Base-by-base conservation (phyloP, 371 early-diverging fungal species). In the Syncephalastrum racemosum region DNA sequence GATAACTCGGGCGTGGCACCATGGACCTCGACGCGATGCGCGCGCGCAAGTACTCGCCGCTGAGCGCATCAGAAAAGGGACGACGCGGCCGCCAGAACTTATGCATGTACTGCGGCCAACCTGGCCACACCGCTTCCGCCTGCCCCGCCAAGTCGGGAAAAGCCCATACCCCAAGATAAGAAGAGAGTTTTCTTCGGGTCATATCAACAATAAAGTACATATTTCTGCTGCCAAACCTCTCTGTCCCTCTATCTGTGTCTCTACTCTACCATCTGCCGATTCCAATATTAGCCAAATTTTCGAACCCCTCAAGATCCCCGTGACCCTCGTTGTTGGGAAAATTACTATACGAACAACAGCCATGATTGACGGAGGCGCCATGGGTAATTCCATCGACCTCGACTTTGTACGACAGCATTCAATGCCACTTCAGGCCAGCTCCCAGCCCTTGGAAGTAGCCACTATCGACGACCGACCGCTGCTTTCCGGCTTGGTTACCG, bases 41-140 rank as follows among this genome's bases (percentile, higher is more conserved):
- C 8, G 14, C 10, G 12, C 19, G 19, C 16, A 47, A 46, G 31
- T 47, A 27, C 16, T 4, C 5, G 16, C 56, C 56, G 15, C 40
- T 56, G 22, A 19, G 49, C 20, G 20, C 13, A 14, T 47, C 25
- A 1, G 56, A 56, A 22, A 56, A 56, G 25, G 20, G 24, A 13
- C 49, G 56, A 6, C 56, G 56, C 40, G 36, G 49, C 27, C 20
- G 22, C 6, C 31, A 18, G 5, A 40, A 40, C 20, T 7, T 56
- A 1, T 56, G 56, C 49, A 27, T 56, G 56, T 56, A 48, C 39
- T 56, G 56, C 48, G 48, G 48, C 19, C 31, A 46, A 12, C 18
- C 15, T 2, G 49, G 56, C 20, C 56, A 56, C 5, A 16, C 4
- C 15, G 56, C 49, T 22, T 16, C 15, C 14, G 15, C 41, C 14